These are phyloP conservation scores for Pseudotsuga menziesii DNA, from an alignment of 75 land plant genomes.

Conservation along the genomic window DNA sequence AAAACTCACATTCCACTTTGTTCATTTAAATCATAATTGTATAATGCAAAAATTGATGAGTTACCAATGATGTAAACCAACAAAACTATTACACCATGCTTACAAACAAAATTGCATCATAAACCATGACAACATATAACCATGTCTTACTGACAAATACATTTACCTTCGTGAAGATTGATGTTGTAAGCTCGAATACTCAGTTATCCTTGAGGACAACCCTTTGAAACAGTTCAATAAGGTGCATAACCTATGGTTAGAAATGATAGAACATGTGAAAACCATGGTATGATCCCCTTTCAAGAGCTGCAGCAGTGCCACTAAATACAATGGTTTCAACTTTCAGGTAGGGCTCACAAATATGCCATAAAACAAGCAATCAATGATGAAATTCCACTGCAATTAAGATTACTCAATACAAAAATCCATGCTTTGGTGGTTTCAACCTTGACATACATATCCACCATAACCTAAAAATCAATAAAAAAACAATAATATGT, in stretches of 20 bases:
- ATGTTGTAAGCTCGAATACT: conserved; percentile 78
- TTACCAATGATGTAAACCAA: background rate
- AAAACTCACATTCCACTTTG: background rate
- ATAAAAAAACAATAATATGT: background rate
- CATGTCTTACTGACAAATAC: background rate
- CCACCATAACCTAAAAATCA: background rate
- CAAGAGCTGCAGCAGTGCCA: conserved; percentile 61
- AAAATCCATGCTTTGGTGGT: background rate
- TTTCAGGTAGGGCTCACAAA: conserved; percentile 61
- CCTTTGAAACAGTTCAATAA: conserved; percentile 60
- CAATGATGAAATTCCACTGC: background rate
- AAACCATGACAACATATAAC: background rate
- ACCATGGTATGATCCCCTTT: conserved; percentile 67
- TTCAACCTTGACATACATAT: background rate
- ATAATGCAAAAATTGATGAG: background rate
- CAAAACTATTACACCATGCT: background rate
- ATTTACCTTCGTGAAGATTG: conserved; percentile 74
- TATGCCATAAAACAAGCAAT: conserved; percentile 25
- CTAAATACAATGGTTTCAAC: conserved; percentile 67
- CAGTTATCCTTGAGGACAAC: conserved; percentile 40
- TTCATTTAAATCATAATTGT: background rate
- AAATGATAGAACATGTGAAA: conserved; percentile 81
- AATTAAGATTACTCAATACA: background rate
- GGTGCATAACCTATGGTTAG: conserved; percentile 61
- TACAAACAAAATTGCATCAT: background rate